Base-by-base conservation (phyloP, 1,284 basidiomycete genomes). In the Tylopilus sp. region DNA sequence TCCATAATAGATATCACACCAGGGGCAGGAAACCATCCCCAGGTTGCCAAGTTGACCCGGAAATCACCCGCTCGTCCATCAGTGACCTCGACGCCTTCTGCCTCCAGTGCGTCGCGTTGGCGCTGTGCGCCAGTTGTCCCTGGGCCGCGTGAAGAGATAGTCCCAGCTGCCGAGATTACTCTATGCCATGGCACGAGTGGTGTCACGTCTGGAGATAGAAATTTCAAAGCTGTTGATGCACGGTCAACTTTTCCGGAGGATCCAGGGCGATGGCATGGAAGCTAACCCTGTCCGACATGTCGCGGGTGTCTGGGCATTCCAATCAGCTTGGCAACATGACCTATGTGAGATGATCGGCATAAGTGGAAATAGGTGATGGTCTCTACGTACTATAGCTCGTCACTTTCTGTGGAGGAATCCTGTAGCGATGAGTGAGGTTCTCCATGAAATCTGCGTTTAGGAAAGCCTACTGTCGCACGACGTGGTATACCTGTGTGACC, bases 271-370 rank as follows among this genome's bases (percentile, higher is more conserved):
- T 19, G 8, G 21, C 8, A 54, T 35, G 35, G 60, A 31, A 35
- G 50, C 84, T 68, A 70, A 93, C 94, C 90, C 87, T 94, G 92
- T 3, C 94, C 94, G 42, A 95, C 93, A 75, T 94, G 93, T 69
- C 93, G 84, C 2, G 94, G 89, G 81, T 95, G 89, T 29, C 84
- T 85, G 1, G 93, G 94, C 88, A 93, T 93, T 25, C 93, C 93
- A 54, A 94, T 86, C 27, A 95, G 82, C 74, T 91, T 94, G 16
- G 94, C 93, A 61, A 95, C 87, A 76, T 95, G 93, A 1, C 93
- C 93, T 92, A 42, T 41, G 27, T 31, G 1, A 39, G 25, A 8
- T 64, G 25, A 27, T 37, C 31, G 42, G 29, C 70, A 65, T 55
- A 16, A 19, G 29, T 42, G 23, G n/a, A 50, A 27, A 21, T 35